phyloP scores from a whole-genome alignment of 495 filamentous ascomycete genomes.

The Lineolata rhizophorae region DNA sequence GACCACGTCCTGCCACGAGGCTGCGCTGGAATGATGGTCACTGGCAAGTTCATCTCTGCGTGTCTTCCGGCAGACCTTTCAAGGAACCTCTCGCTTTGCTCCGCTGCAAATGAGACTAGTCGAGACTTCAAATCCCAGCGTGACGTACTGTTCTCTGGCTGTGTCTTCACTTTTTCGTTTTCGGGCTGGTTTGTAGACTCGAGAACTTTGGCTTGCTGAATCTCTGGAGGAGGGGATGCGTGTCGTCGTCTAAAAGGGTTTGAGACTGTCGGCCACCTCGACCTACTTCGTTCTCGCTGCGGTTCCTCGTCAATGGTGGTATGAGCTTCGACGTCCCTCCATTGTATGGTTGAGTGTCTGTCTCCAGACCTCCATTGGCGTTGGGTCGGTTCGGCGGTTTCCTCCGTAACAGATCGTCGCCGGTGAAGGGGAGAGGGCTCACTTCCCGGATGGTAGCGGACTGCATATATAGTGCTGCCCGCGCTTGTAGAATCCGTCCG shows the following conservation, averaged over 20 bases:
- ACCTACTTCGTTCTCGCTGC: not conserved
- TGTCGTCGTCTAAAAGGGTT: conserved; percentile 32
- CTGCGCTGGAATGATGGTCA: conserved; percentile 49
- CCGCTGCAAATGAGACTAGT: conserved; percentile 17
- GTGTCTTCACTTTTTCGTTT: conserved; percentile 2
- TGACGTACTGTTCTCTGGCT: conserved; percentile 11
- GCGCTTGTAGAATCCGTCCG: conserved; percentile 57
- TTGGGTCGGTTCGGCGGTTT: not conserved
- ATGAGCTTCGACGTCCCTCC: not conserved
- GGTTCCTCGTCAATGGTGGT: not conserved
- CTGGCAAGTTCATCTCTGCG: conserved; percentile 25
- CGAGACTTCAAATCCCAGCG: conserved; percentile 15
- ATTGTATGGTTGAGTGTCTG: not conserved
- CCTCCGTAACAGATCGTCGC: not conserved
- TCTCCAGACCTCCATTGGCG: not conserved
- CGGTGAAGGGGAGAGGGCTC: not conserved
- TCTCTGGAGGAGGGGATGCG: conserved; percentile 30
- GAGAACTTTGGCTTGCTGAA: conserved; percentile 23
- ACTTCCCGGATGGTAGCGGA: conserved; percentile 39
- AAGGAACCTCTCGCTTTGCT: conserved; percentile 15
- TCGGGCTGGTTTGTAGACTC: conserved; percentile 10
- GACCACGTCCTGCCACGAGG: conserved; percentile 25
- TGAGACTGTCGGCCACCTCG: conserved; percentile 25
- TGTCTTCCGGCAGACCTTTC: conserved; percentile 10
- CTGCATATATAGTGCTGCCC: conserved; percentile 64